phyloP scores from a whole-genome alignment of 345 rosid genomes.

The Jatropha curcas region DNA sequence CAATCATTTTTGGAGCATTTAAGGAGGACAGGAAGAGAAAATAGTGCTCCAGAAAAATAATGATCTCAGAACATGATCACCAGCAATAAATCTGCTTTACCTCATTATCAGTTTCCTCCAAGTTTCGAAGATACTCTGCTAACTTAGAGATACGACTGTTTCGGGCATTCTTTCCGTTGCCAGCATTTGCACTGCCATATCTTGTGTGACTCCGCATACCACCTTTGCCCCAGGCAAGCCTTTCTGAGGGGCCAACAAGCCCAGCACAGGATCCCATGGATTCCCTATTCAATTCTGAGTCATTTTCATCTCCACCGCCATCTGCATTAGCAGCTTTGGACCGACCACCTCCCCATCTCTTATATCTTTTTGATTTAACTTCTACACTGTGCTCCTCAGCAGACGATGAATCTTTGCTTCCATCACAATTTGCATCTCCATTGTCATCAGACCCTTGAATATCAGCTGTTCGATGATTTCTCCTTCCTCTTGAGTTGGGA shows the following conservation, averaged over 20 bases:
- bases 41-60: constrained; percentile 4
- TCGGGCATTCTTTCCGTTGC: constrained; percentile 40
- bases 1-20: constrained; percentile 14
- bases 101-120: constrained; percentile 44
- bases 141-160: constrained; percentile 39
- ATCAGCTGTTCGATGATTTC: constrained; percentile 35
- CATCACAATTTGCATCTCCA: constrained; percentile 44
- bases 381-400: constrained; percentile 40
- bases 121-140: constrained; percentile 37
- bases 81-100: constrained; percentile 27
- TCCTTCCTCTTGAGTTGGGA: constrained; percentile 37
- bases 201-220: constrained; percentile 54
- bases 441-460: constrained; percentile 46
- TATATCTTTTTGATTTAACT: constrained; percentile 40
- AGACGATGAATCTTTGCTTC: constrained; percentile 43
- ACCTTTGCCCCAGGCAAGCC: constrained; percentile 54
- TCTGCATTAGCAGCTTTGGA: constrained; percentile 37
- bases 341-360: constrained; percentile 37
- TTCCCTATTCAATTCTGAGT: constrained; percentile 40
- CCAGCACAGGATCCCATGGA: constrained; percentile 35
- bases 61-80: constrained; percentile 12
- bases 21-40: constrained; percentile 9
- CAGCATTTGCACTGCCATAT: constrained; percentile 39
- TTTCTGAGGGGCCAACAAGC: constrained; percentile 42
- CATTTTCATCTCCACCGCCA: constrained; percentile 44